A percentile compares a stretch with the other conserved stretches of the same genome.
phyloP scores from a whole-genome alignment of 495 filamentous ascomycete genomes.

The Penicillium tannophilum region DNA sequence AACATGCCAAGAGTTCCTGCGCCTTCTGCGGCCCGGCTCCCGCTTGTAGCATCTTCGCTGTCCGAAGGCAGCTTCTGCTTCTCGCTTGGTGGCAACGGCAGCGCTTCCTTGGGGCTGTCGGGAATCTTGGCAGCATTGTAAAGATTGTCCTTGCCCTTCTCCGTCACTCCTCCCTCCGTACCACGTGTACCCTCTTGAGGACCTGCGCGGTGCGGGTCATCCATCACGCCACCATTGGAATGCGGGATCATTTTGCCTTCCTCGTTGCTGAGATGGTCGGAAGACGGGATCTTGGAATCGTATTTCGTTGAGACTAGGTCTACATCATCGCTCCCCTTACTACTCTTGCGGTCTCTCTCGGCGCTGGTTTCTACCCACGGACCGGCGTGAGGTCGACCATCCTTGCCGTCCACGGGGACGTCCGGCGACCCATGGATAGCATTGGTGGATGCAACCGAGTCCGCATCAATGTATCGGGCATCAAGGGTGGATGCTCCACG shows the following conservation, averaged over 20 bases:
- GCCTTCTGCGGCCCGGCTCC: conserved; percentile 28
- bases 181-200: conserved; percentile 86
- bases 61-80: conserved; percentile 57
- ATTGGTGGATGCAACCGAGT: conserved; percentile 26
- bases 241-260: conserved; percentile 72
- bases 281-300: conserved; percentile 35
- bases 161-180: conserved; percentile 82
- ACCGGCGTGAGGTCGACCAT: conserved; percentile 92
- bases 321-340: conserved; percentile 33
- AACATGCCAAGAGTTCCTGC: conserved; percentile 57
- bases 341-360: conserved; percentile 60
- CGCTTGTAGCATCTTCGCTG: conserved; percentile 30
- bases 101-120: conserved; percentile 80
- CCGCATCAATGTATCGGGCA: conserved; percentile 23
- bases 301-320: conserved; percentile 20
- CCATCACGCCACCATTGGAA: conserved; percentile 88
- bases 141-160: conserved; percentile 74
- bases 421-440: conserved; percentile 69
- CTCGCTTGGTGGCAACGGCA: conserved; percentile 78
- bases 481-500: conserved; percentile 20
- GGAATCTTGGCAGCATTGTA: conserved; percentile 73
- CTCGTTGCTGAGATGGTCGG: conserved; percentile 45
- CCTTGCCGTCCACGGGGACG: conserved; percentile 91
- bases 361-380: conserved; percentile 76
- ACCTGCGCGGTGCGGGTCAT: conserved; percentile 70